These are phyloP conservation scores for Dissoconium aciculare DNA, from an alignment of 2,329 filamentous ascomycete species.

Conservation along the genomic window DNA sequence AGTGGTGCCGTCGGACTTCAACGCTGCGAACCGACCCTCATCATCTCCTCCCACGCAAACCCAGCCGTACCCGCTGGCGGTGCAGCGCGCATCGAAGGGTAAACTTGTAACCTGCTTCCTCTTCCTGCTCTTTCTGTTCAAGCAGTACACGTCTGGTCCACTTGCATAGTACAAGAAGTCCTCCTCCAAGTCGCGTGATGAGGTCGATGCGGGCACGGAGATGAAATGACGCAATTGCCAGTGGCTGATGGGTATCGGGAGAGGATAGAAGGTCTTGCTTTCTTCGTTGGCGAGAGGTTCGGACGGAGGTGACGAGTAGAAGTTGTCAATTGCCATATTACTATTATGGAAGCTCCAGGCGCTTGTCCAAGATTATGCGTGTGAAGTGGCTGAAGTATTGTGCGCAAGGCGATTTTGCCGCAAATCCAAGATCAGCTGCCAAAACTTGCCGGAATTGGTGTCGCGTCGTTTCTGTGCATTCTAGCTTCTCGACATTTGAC, in stretches of 20 bases:
- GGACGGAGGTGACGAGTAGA: slow-evolving; percentile 12
- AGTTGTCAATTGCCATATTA: slow-evolving; percentile 7
- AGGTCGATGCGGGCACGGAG: slow-evolving; percentile 43
- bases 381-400: too few species aligned
- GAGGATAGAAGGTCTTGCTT: slow-evolving; percentile 32
- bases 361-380: neutral
- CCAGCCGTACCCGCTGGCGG: slow-evolving; percentile 76
- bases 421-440: neutral
- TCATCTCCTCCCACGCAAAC: slow-evolving; percentile 76
- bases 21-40: slow-evolving; percentile 70
- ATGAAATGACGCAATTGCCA: slow-evolving; percentile 85
- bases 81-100: slow-evolving; percentile 58
- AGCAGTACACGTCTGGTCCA: slow-evolving; percentile 44
- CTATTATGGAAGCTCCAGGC: slow-evolving; percentile 2
- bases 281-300: slow-evolving; percentile 31
- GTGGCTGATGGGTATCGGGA: slow-evolving; percentile 47
- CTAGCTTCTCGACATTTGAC: too few species aligned
- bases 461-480: too few species aligned
- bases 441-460: slow-evolving; percentile 2
- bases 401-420: too few species aligned
- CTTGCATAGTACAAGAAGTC: slow-evolving; percentile 76
- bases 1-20: slow-evolving; percentile 27
- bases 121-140: slow-evolving; percentile 53
- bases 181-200: slow-evolving; percentile 32
- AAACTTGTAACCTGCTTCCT: slow-evolving; percentile 59